Evolutionary conservation across 441 rosid species (phyloP).

Genomic region (Brassica hybrid): DNA sequence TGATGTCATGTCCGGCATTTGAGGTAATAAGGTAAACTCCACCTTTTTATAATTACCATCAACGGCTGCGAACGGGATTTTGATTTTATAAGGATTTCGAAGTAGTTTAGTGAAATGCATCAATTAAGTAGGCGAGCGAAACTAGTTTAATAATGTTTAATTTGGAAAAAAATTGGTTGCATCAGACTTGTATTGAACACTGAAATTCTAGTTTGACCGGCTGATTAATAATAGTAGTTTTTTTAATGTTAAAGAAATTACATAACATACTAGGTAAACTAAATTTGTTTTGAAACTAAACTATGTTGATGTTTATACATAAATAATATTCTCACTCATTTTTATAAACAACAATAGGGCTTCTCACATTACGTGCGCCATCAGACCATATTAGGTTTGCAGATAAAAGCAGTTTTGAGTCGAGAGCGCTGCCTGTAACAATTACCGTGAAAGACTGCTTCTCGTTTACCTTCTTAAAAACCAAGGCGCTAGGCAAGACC

Average conservation of each 20-base stretch:
- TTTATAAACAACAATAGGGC: conserved; percentile 25
- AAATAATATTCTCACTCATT: neutral
- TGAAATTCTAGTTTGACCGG: no score
- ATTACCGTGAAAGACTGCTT: conserved; percentile 8
- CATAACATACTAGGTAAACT: neutral
- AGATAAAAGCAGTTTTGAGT: conserved; percentile 8
- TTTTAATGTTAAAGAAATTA: neutral
- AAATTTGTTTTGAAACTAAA: neutral
- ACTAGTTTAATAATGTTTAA: no score
- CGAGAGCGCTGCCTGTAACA: conserved; percentile 8
- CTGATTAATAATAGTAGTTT: no score
- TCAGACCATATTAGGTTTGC: conserved; percentile 15
- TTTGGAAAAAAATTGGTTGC: no score
- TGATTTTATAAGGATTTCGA: no score
- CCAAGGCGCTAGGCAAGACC: conserved; percentile 26
- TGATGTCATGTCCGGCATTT: no score
- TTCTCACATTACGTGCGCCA: conserved; percentile 20
- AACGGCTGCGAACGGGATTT: no score
- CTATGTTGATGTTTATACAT: neutral
- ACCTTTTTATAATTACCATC: no score
- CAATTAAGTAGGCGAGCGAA: no score
- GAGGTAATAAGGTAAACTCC: no score
- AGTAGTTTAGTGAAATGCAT: no score
- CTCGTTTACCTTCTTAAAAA: neutral
- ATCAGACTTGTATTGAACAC: no score